A percentile compares a stretch with the other conserved stretches of the same genome.
These are phyloP conservation scores for Pyricularia sp. DNA, from an alignment of 2,329 filamentous ascomycete species.

Conservation along the genomic window DNA sequence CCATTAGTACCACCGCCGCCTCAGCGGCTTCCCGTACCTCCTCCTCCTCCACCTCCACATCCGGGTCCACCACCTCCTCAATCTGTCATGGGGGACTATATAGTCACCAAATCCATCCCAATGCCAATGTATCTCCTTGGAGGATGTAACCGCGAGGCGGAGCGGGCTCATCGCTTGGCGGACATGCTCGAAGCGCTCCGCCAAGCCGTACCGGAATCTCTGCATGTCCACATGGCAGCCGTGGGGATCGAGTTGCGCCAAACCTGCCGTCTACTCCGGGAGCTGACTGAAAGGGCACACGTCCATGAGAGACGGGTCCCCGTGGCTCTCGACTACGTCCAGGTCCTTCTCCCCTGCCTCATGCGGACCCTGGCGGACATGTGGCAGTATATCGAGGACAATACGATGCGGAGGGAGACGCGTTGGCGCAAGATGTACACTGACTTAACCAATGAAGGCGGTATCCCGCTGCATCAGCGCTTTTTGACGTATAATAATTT, in stretches of 20 bases:
- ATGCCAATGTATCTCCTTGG: conserved; percentile 27
- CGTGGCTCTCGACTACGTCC: conserved; percentile 44
- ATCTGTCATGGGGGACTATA: conserved; percentile 1
- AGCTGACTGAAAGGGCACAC: conserved; percentile 44
- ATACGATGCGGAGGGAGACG: conserved; percentile 31
- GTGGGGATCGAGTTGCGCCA: conserved; percentile 37
- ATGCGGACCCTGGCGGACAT: conserved; percentile 44
- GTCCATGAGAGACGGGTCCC: conserved; percentile 39
- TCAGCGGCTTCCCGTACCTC: neutral
- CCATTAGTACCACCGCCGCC: neutral
- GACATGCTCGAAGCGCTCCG: conserved; percentile 39
- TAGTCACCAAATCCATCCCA: neutral
- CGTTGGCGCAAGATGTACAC: conserved; percentile 53
- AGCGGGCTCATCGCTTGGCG: conserved; percentile 38
- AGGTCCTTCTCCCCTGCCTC: conserved; percentile 46
- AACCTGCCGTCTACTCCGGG: conserved; percentile 36
- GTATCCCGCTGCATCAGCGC: conserved; percentile 38
- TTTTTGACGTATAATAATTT: conserved; percentile 49
- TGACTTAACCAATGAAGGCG: conserved; percentile 41
- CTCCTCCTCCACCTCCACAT: neutral
- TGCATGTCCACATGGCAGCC: conserved; percentile 35
- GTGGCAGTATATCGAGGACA: conserved; percentile 39
- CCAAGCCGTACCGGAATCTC: conserved; percentile 29
- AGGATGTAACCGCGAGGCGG: conserved; percentile 46
- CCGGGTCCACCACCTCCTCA: neutral